Evolutionary conservation across 148 eudicot genomes (phyloP).

Genomic region (Diospyros lotus): DNA sequence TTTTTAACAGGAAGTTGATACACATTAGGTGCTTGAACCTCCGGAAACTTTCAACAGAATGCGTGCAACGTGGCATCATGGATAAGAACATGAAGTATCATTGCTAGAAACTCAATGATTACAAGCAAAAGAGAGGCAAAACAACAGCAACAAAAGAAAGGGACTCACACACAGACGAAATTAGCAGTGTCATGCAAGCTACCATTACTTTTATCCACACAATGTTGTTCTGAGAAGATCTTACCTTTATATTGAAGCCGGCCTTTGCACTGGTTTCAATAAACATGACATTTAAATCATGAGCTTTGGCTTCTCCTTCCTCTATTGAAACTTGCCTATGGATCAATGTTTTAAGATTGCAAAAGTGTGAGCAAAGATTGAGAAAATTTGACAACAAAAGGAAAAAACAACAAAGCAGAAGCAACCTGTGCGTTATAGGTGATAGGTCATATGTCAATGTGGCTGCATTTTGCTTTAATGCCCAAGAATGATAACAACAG

Average conservation of each 20-base stretch:
- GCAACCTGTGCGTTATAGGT: neutral
- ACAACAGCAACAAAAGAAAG: too few relatives aligned
- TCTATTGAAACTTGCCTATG: conserved; percentile 81
- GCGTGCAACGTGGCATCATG: neutral
- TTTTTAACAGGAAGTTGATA: neutral
- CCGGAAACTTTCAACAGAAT: neutral
- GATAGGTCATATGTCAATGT: neutral
- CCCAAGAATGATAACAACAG: neutral
- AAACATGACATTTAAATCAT: conserved; percentile 71
- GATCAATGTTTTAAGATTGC: neutral
- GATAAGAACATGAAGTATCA: neutral
- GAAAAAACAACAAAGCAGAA: neutral
- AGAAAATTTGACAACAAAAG: neutral
- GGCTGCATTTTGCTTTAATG: neutral
- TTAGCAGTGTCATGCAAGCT: too few relatives aligned
- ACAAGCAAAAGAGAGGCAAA: neutral
- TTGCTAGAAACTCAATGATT: neutral
- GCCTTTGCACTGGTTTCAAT: conserved; percentile 97
- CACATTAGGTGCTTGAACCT: neutral
- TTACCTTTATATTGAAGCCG: conserved; percentile 90
- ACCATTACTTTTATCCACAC: neutral
- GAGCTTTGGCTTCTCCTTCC: conserved; percentile 85
- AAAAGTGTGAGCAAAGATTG: neutral
- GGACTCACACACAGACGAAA: too few relatives aligned
- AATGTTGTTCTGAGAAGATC: neutral